Evolutionary conservation across 148 eudicot species (phyloP), one percentile per base, ranked within the genome.

Genomic region (Talinum fruticosum): DNA sequence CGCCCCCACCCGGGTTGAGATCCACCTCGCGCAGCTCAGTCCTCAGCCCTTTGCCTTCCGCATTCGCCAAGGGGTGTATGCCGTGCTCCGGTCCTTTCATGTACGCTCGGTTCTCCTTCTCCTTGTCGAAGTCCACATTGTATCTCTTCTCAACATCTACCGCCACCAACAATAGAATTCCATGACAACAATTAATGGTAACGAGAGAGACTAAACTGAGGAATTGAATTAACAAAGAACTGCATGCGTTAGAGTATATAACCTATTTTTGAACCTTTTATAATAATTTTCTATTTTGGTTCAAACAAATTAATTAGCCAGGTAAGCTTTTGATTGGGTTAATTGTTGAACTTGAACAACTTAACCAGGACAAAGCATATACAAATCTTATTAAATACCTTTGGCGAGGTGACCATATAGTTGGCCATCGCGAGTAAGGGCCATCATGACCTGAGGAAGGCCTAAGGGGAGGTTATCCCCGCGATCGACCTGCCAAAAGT

Each of bases 371-470:
- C n/a, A n/a, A n/a, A n/a, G n/a, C n/a, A n/a, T n/a, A n/a, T n/a
- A n/a, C n/a, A n/a, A n/a, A n/a, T n/a, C n/a, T n/a, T n/a, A n/a
- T n/a, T n/a, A n/a, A 3, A 4, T 23, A 93, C 98, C 92, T 79
- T 76, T 45, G 41, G 91, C 88, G 34, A 94, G 91, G 66, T 79
- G 68, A 0, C 77, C 83, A 61, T 88, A 47, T 8, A 92, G 90
- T 76, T 94, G 98, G 26, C 94, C 97, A 8, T 94, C 97, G 28
- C 92, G 84, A 23, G 98, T 94, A 8, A 94, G 85, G 1, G 99
- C 89, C 97, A 95, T 95, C 99, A 95, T 95, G 28, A 93, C 74
- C 79, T 91, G 97, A 3, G 99, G 99, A 12, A 89, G 65, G 14
- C 99, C 99, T 28, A 95, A 62, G 1, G 99, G 99, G n/a, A 95